Evolutionary conservation across 345 rosid species (phyloP).

Genomic region (Aethionema arabicum): DNA sequence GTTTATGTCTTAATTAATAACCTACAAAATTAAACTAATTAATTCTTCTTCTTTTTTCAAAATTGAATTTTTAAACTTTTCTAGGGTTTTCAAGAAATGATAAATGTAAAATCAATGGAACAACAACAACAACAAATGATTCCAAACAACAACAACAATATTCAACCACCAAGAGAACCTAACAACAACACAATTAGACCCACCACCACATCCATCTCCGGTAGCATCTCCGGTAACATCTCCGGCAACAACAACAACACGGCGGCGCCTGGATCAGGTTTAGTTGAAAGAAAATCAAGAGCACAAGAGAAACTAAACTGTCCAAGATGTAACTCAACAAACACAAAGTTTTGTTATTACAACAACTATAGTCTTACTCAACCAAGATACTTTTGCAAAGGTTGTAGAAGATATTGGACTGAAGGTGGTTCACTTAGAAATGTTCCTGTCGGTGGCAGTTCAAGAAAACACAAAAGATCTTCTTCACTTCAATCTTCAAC

Average conservation of each 20-base stretch:
- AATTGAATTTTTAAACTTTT: not conserved
- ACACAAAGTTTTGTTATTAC: slow-evolving; percentile 93
- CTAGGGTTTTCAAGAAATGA: slow-evolving; percentile 41
- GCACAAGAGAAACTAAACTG: slow-evolving; percentile 63
- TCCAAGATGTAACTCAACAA: slow-evolving; percentile 83
- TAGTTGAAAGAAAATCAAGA: slow-evolving; percentile 36
- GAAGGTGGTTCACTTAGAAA: slow-evolving; percentile 87
- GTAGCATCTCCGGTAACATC: slow-evolving; percentile 30
- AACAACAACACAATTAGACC: too few relatives aligned
- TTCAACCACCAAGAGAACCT: slow-evolving; percentile 25
- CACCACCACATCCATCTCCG: slow-evolving; percentile 18
- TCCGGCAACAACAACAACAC: slow-evolving; percentile 32
- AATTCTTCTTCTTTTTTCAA: not conserved
- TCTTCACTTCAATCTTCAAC: slow-evolving; percentile 12
- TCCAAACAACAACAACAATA: slow-evolving; percentile 26
- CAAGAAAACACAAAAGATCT: slow-evolving; percentile 63
- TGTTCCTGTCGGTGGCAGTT: slow-evolving; percentile 85
- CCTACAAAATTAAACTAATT: too few relatives aligned
- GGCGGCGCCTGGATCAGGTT: slow-evolving; percentile 14
- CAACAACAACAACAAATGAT: too few relatives aligned
- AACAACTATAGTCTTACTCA: slow-evolving; percentile 89
- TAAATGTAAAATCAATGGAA: slow-evolving; percentile 41
- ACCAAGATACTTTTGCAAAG: slow-evolving; percentile 89
- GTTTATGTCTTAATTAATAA: not conserved
- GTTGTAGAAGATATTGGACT: slow-evolving; percentile 94